Base-by-base conservation (phyloP, 2,329 filamentous ascomycete species). In the Camptophora hylomeconis region DNA sequence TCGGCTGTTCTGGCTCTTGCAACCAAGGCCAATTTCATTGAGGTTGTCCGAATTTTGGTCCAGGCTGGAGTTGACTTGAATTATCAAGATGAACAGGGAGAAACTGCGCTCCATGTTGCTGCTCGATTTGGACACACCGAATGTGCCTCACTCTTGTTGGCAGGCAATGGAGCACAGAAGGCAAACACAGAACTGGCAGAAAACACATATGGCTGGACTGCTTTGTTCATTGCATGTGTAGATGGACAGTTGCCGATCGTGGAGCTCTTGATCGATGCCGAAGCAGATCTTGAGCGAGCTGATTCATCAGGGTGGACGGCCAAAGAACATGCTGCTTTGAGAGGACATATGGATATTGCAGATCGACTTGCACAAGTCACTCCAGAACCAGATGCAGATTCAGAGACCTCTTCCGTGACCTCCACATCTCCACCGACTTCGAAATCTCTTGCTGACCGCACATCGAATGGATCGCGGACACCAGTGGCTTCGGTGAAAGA, bases 291-390 rank as follows among this genome's bases (percentile, higher is more conserved):
- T 3, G 74, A 76, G 32, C 75, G 70, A 34, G 60, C 66, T 5
- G 89, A 98, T 52, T 79, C 77, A 1, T 94, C 84, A 24, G 87
- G 87, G 6, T 98, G 89, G 89, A 89, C 80, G 3, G 79, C 86
- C 1, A 83, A 78, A 49, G 89, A 98, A 49, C 89, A 98, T 52
- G 87, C 89, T 14, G 80, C 86, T 1, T 60, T 98, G 28, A 69
- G 89, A 50, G 89, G 89, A 0, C 86, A 98, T 51, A 69, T 95
- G 41, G 64, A 70, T 1, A 84, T 95, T 46, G 81, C 84, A 5
- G 63, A 67, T 24, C 67, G 72, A 19, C 65, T 95, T 12, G 69
- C 68, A 8, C 57, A 68, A 18, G 59, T 77, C 23, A 68, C 26
- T 59, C 67, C 45, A 50, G 60, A 30, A 22, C 44, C 40, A 33